Evolutionary conservation across 23 red algal genomes (phyloP).

Genomic region (Porphyridium purpureum): DNA sequence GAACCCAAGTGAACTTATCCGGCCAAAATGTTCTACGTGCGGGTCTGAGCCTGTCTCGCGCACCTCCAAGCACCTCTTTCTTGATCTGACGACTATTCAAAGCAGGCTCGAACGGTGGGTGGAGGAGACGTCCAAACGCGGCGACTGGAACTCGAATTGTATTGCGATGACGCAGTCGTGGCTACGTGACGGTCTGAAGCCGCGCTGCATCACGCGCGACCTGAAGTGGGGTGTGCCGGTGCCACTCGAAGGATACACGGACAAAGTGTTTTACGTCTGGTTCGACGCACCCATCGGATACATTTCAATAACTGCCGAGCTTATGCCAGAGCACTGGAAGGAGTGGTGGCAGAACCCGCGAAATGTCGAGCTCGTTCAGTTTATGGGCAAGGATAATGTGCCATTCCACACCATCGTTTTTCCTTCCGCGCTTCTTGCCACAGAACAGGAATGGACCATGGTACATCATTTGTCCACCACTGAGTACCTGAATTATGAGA

Average conservation of each 20-base stretch:
- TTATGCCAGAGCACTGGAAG: slow-evolving; percentile 46
- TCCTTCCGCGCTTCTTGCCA: slow-evolving; percentile 68
- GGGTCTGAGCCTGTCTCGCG: slow-evolving; percentile 32
- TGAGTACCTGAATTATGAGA: slow-evolving; percentile 97
- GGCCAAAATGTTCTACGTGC: slow-evolving; percentile 52
- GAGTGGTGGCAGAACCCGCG: slow-evolving; percentile 67
- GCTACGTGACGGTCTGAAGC: slow-evolving; percentile 80
- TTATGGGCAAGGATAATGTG: slow-evolving; percentile 99
- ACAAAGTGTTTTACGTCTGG: slow-evolving; percentile 99
- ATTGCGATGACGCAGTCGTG: slow-evolving; percentile 81
- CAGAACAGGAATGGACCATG: slow-evolving; percentile 67
- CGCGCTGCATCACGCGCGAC: slow-evolving; percentile 89
- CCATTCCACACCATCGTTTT: slow-evolving; percentile 99
- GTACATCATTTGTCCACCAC: slow-evolving; percentile 85
- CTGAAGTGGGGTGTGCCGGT: slow-evolving; percentile 98
- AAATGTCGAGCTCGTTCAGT: slow-evolving; percentile 61
- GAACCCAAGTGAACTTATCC: slow-evolving; percentile 71
- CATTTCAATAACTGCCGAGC: slow-evolving; percentile 57
- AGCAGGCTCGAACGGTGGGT: slow-evolving; percentile 34
- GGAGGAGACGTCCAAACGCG: slow-evolving; percentile 30
- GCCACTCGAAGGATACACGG: slow-evolving; percentile 82
- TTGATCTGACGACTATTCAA: slow-evolving; percentile 61
- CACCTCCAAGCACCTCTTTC: slow-evolving; percentile 64
- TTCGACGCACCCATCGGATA: slow-evolving; percentile 98
- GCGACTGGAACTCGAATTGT: slow-evolving; percentile 75